phyloP scores from a whole-genome alignment of 1,284 basidiomycete genomes.

The Trichosporon inkin region DNA sequence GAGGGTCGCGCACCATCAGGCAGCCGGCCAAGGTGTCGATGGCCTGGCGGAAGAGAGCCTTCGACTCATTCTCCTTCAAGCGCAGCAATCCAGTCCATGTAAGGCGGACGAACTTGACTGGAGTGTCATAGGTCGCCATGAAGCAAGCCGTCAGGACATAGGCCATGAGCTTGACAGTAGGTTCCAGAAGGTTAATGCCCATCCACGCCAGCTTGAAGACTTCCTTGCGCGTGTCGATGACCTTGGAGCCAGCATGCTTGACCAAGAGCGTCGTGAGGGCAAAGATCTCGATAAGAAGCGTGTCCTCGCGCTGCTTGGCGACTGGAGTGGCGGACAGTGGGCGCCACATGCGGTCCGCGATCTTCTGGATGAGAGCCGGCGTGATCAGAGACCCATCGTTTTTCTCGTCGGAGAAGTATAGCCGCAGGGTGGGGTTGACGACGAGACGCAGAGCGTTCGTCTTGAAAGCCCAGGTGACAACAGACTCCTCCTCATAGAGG shows the following conservation, averaged over 20 bases:
- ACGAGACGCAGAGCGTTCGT: conserved; percentile 80
- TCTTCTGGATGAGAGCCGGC: conserved; percentile 31
- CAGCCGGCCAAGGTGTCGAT: conserved; percentile 86
- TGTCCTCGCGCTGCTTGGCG: conserved; percentile 42
- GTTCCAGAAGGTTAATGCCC: conserved; percentile 61
- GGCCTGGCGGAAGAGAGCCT: conserved; percentile 76
- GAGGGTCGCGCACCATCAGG: conserved; percentile 61
- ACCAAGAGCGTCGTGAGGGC: conserved; percentile 88
- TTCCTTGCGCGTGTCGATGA: conserved; percentile 82
- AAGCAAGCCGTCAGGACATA: conserved; percentile 93
- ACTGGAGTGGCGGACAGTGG: conserved; percentile 34
- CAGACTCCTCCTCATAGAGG: conserved; percentile 67
- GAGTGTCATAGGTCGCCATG: conserved; percentile 84
- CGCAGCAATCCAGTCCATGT: conserved; percentile 92
- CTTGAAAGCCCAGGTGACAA: conserved; percentile 71
- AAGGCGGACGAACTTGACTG: conserved; percentile 88
- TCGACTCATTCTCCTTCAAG: conserved; percentile 68
- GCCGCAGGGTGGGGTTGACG: conserved; percentile 80
- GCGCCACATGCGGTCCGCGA: conserved; percentile 45
- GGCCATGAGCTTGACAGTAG: conserved; percentile 89
- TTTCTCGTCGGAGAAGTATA: conserved; percentile 58
- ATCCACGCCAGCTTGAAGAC: conserved; percentile 95
- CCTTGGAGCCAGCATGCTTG: conserved; percentile 70
- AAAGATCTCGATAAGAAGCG: conserved; percentile 82
- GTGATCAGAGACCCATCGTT: conserved; percentile 43